Percentiles rank a stretch among this genome's conserved stretches.
Evolutionary conservation across 805 yeast species (phyloP).

Genomic region (Debaryomyces hansenii): DNA sequence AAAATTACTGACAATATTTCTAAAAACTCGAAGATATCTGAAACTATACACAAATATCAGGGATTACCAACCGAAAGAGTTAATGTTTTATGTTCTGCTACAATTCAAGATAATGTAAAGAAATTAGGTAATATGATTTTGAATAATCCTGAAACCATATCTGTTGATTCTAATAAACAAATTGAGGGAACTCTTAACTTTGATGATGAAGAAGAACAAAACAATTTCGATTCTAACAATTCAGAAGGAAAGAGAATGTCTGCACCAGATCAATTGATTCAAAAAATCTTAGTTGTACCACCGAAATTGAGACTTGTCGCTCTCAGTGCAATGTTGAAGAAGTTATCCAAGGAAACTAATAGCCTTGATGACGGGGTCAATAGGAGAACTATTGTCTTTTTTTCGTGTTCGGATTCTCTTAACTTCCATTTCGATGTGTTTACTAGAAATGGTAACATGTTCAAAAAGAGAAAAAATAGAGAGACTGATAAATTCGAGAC

Average conservation of each 20-base stretch:
- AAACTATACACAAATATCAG: slow-evolving; percentile 42
- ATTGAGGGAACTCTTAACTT: slow-evolving; percentile 27
- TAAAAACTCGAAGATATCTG: slow-evolving; percentile 38
- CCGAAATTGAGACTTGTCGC: slow-evolving; percentile 89
- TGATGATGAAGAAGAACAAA: slow-evolving; percentile 18
- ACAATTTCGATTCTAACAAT: neutral
- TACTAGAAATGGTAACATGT: slow-evolving; percentile 53
- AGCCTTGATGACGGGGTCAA: slow-evolving; percentile 15
- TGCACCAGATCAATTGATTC: slow-evolving; percentile 91
- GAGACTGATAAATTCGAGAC: slow-evolving; percentile 21
- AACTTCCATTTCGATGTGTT: slow-evolving; percentile 85
- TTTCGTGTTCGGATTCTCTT: slow-evolving; percentile 95
- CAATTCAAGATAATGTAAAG: slow-evolving; percentile 77
- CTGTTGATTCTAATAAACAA: slow-evolving; percentile 28
- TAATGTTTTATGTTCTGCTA: slow-evolving; percentile 91
- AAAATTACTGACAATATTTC: slow-evolving; percentile 67
- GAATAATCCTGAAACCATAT: slow-evolving; percentile 69
- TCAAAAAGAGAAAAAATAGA: slow-evolving; percentile 29
- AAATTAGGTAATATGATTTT: slow-evolving; percentile 79
- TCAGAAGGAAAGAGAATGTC: slow-evolving; percentile 16
- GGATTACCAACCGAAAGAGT: slow-evolving; percentile 68
- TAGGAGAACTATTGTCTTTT: slow-evolving; percentile 71
- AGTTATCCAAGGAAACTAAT: slow-evolving; percentile 9
- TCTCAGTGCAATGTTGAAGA: slow-evolving; percentile 62
- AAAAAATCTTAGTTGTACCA: slow-evolving; percentile 81